A percentile compares a stretch with the other conserved stretches of the same genome.
These are phyloP conservation scores for Takakia lepidozioides DNA, from an alignment of 225 moss, liverwort and hornwort genomes.

Conservation along the genomic window DNA sequence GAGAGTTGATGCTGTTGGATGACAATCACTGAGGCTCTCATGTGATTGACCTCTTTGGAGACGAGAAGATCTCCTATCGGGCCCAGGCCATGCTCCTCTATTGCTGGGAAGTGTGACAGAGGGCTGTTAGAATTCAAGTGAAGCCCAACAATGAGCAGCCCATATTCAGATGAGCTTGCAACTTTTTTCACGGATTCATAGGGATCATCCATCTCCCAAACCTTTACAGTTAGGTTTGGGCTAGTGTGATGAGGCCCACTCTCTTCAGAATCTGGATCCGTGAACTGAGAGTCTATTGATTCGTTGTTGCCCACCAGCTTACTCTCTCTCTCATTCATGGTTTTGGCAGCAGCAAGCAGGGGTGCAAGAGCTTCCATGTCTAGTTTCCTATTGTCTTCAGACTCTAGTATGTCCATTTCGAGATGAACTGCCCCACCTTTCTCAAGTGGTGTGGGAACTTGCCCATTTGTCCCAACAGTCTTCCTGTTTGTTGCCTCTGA, in stretches of 20 bases:
- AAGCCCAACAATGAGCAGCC: constrained; percentile 22
- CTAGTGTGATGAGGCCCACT: too few species aligned
- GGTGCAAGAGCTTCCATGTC: constrained; percentile 44
- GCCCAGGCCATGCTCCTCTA: too few species aligned
- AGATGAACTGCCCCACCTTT: constrained; percentile 10
- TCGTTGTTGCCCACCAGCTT: too few species aligned
- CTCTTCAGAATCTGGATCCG: too few species aligned
- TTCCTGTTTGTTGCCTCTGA: too few species aligned
- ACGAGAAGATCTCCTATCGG: constrained; percentile 46
- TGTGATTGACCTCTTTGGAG: constrained; percentile 18
- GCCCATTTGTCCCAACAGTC: too few species aligned
- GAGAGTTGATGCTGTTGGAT: constrained; percentile 35
- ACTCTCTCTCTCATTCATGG: constrained; percentile 5
- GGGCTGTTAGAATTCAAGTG: constrained; percentile 22
- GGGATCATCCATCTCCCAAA: constrained; percentile 30
- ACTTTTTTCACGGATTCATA: constrained; percentile 26
- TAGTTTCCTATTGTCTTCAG: constrained; percentile 29
- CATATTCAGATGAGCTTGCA: constrained; percentile 7
- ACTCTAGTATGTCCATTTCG: constrained; percentile 21
- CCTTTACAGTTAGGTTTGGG: constrained; percentile 15
- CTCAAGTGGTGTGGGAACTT: too few species aligned
- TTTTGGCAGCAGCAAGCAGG: constrained; percentile 21
- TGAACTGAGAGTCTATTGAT: too few species aligned
- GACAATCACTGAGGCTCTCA: constrained; percentile 23
- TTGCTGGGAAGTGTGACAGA: constrained; percentile 25